phyloP scores from a whole-genome alignment of 768 basidiomycete species.

The Obba rivulosa region DNA sequence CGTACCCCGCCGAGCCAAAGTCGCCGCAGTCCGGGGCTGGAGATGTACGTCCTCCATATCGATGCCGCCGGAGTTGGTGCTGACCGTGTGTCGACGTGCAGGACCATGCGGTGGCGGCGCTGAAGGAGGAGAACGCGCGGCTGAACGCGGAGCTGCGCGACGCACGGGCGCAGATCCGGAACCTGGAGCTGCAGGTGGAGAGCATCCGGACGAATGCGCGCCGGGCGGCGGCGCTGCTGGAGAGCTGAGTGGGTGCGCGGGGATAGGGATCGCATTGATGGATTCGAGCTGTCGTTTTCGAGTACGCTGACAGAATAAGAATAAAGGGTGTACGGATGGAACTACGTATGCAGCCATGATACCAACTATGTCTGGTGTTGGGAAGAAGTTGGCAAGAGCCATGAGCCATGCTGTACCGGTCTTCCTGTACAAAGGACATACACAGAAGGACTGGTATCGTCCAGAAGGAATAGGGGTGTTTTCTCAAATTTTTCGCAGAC shows the following conservation, averaged over 20 bases:
- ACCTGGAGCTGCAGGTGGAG: slow-evolving; percentile 80
- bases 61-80: no score
- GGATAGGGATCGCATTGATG: background rate
- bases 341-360: no score
- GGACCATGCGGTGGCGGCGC: slow-evolving; percentile 16
- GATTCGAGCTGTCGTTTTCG: no score
- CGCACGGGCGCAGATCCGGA: slow-evolving; percentile 75
- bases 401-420: no score
- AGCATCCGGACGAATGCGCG: slow-evolving; percentile 67
- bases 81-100: slow-evolving; percentile 1
- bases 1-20: slow-evolving; percentile 16
- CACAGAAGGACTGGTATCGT: no score
- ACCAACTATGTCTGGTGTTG: no score
- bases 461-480: no score
- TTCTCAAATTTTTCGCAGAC: no score
- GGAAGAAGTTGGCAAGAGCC: no score
- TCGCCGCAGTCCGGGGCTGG: slow-evolving; percentile 15
- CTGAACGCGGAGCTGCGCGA: slow-evolving; percentile 69
- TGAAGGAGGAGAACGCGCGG: slow-evolving; percentile 55
- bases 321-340: no score
- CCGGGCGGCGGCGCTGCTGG: slow-evolving; percentile 65
- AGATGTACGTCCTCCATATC: slow-evolving; percentile 31
- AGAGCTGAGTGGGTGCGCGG: slow-evolving; percentile 9
- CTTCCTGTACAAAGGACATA: no score
- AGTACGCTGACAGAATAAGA: no score